These are phyloP conservation scores for Leccinum rimulosum DNA, from an alignment of 768 basidiomycete genomes.

Conservation along the genomic window DNA sequence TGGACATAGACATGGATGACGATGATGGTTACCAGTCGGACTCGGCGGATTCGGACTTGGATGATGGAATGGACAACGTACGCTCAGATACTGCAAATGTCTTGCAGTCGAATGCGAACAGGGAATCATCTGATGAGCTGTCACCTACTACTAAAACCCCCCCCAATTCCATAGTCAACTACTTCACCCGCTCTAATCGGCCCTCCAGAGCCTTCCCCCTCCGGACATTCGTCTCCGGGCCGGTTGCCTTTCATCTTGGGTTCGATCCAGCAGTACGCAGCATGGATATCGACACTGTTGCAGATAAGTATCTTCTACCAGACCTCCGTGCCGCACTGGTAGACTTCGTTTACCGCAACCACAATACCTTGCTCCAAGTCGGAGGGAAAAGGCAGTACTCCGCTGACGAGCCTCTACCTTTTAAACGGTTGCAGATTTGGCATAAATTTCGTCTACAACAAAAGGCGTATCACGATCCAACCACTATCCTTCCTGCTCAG, in stretches of 20 bases:
- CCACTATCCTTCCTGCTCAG: background rate
- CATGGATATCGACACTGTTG: slow-evolving; percentile 13
- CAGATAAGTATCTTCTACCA: slow-evolving; percentile 13
- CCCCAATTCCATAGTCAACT: background rate
- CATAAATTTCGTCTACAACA: slow-evolving; percentile 17
- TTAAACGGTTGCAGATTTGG: background rate
- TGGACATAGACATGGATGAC: background rate
- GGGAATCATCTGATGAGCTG: too few species aligned
- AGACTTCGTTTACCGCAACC: background rate
- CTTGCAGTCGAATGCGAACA: too few species aligned
- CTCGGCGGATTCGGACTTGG: background rate
- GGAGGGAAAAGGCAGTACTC: background rate
- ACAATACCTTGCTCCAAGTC: background rate
- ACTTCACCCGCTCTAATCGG: background rate
- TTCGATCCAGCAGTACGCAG: slow-evolving; percentile 9
- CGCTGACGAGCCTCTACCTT: background rate
- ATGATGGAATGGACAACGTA: background rate
- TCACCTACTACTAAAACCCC: too few species aligned
- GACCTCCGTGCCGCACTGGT: background rate
- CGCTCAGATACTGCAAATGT: slow-evolving; percentile 4
- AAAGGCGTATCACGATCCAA: background rate
- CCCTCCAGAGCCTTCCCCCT: background rate
- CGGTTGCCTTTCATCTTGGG: slow-evolving; percentile 26
- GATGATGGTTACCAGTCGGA: background rate
- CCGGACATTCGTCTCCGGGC: slow-evolving; percentile 9